A percentile compares a stretch with the other conserved stretches of the same genome.
Conservation (phyloP, 768 basidiomycete species). For the Lactarius deliciosus region DNA sequence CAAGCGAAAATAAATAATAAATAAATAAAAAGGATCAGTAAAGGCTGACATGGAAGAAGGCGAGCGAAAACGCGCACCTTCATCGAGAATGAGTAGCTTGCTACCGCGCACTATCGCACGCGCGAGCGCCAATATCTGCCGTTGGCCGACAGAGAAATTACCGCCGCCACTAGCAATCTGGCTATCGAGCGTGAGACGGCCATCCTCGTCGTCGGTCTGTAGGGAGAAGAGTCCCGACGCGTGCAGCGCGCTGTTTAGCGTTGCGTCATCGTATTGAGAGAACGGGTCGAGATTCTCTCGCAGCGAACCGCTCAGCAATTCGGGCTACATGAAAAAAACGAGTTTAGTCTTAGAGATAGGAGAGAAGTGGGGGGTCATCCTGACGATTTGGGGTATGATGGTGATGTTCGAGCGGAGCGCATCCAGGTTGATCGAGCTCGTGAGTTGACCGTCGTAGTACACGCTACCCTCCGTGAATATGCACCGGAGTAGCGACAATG, state of each 20-base stretch:
- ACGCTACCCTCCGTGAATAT: constrained; percentile 54
- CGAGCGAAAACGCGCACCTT: constrained; percentile 37
- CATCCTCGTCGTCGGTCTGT: constrained; percentile 40
- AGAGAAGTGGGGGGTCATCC: constrained; percentile 24
- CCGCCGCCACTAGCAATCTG: constrained; percentile 44
- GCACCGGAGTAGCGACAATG: constrained; percentile 53
- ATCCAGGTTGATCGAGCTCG: constrained; percentile 50
- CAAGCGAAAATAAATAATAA: neutral
- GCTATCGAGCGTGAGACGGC: constrained; percentile 46
- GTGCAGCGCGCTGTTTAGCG: constrained; percentile 48
- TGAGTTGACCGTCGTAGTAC: constrained; percentile 50
- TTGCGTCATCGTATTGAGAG: constrained; percentile 51
- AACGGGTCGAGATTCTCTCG: constrained; percentile 65
- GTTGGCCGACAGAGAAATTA: constrained; percentile 57
- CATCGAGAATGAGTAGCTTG: constrained; percentile 59
- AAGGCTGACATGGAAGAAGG: neutral
- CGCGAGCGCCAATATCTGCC: constrained; percentile 60
- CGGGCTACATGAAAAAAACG: constrained; percentile 37
- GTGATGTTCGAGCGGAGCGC: constrained; percentile 54
- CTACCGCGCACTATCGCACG: constrained; percentile 57
- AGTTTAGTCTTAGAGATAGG: neutral
- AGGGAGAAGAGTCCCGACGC: constrained; percentile 48
- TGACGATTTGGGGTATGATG: constrained; percentile 57
- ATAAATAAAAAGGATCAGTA: neutral
- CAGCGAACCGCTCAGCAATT: constrained; percentile 55